Evolutionary conservation across 805 yeast genomes (phyloP).

Genomic region (Diddensiella santjacobensis): DNA sequence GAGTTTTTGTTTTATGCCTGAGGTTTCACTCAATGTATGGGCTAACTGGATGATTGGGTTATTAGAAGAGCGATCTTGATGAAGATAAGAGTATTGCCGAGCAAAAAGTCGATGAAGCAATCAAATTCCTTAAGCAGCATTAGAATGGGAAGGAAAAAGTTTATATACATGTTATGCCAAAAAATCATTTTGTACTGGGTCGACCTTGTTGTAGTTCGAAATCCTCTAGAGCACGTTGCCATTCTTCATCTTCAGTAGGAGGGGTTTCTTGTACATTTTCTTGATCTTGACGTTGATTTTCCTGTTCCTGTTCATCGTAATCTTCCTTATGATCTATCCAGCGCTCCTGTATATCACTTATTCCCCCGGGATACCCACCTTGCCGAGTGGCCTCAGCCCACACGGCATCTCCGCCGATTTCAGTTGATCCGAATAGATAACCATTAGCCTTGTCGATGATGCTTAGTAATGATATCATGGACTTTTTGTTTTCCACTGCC

Average conservation of each 20-base stretch:
- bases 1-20: conserved; percentile 7
- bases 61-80: conserved; percentile 21
- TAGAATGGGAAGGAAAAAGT: too few relatives aligned
- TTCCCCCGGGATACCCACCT: conserved; percentile 49
- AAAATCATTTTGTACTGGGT: not conserved
- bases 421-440: conserved; percentile 87
- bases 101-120: conserved; percentile 22
- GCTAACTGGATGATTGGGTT: not conserved
- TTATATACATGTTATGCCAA: not conserved
- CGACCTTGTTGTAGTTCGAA: conserved; percentile 44
- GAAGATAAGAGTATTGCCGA: conserved; percentile 28
- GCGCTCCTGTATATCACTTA: conserved; percentile 82
- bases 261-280: conserved; percentile 28
- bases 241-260: conserved; percentile 52
- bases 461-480: conserved; percentile 80
- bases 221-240: conserved; percentile 61
- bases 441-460: conserved; percentile 90
- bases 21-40: too few relatives aligned
- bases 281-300: conserved; percentile 41
- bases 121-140: conserved; percentile 15
- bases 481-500: conserved; percentile 83
- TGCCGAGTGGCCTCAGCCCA: conserved; percentile 95
- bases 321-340: conserved; percentile 85
- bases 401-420: conserved; percentile 92
- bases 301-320: conserved; percentile 64